Percentiles rank a stretch among this genome's conserved stretches.
Conservation (phyloP, 129 eudicot species). For the Flaveria bidentis region DNA sequence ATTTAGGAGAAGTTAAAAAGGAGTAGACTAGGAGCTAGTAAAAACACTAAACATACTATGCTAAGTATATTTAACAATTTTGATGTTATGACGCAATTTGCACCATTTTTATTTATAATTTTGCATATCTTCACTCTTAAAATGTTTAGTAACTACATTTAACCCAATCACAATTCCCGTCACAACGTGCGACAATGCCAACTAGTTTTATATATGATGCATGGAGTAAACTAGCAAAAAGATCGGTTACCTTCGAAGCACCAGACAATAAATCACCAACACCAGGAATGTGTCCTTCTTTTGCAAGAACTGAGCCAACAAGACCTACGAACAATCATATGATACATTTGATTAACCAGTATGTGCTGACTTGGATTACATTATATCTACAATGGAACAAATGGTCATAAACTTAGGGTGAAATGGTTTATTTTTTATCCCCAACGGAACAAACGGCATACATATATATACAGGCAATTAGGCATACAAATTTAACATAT, state of each 20-base stretch:
- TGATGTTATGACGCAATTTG: no score
- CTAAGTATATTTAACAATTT: no score
- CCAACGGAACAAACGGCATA: neutral
- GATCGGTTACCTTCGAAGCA: conserved; percentile 59
- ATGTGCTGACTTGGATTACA: neutral
- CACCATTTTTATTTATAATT: no score
- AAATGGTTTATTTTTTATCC: neutral
- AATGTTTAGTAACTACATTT: no score
- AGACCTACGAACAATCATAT: conserved; percentile 51
- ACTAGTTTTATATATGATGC: neutral
- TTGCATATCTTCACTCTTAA: no score
- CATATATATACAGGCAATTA: no score
- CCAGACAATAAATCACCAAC: conserved; percentile 65
- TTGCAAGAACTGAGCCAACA: conserved; percentile 74
- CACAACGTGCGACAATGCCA: no score
- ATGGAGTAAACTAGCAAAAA: conserved; percentile 18
- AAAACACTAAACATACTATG: no score
- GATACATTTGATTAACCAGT: neutral
- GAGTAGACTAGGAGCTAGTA: no score
- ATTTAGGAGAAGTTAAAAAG: no score
- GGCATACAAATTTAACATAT: no score
- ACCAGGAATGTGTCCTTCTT: conserved; percentile 58
- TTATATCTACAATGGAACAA: neutral
- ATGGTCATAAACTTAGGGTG: neutral
- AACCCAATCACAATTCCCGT: no score